phyloP scores from a whole-genome alignment of 345 rosid genomes.

The Hibiscus syriacus region DNA sequence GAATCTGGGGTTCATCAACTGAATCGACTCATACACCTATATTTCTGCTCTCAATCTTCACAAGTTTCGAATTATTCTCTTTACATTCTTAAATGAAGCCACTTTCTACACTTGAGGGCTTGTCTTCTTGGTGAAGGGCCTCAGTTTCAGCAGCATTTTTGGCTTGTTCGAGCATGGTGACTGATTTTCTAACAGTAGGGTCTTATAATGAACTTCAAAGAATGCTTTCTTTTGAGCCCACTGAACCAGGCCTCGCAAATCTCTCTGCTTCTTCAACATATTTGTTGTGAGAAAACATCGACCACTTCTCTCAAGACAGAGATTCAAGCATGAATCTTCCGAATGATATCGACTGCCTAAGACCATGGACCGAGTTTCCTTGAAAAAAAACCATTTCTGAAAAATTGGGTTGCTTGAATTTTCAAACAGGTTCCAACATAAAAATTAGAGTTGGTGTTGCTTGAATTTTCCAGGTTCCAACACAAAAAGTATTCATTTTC shows the following conservation, averaged over 20 bases:
- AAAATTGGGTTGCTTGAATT: no score
- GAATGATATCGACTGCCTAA: conserved; percentile 76
- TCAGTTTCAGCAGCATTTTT: no score
- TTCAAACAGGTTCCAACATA: no score
- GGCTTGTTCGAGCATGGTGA: no score
- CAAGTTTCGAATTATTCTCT: conserved; percentile 7
- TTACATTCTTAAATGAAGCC: conserved; percentile 10
- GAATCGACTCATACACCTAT: conserved; percentile 4
- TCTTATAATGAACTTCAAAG: conserved; percentile 82
- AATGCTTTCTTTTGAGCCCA: conserved; percentile 83
- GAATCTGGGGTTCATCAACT: conserved; percentile 11
- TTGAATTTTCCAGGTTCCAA: no score
- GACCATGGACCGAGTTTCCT: conserved; percentile 58
- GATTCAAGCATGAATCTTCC: conserved; percentile 85
- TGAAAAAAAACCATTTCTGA: conserved; percentile 26
- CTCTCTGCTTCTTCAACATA: conserved; percentile 78
- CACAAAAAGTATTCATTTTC: no score
- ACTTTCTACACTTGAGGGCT: no score
- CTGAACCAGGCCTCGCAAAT: conserved; percentile 73
- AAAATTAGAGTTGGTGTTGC: no score
- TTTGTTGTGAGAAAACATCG: conserved; percentile 61
- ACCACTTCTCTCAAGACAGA: conserved; percentile 91
- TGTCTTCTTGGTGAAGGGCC: no score
- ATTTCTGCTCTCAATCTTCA: conserved; percentile 12
- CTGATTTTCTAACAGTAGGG: conserved; percentile 73